A percentile compares a stretch with the other conserved stretches of the same genome.
Evolutionary conservation across 495 filamentous ascomycete genomes (phyloP).

Genomic region (Hypoxylon crocopeplum): DNA sequence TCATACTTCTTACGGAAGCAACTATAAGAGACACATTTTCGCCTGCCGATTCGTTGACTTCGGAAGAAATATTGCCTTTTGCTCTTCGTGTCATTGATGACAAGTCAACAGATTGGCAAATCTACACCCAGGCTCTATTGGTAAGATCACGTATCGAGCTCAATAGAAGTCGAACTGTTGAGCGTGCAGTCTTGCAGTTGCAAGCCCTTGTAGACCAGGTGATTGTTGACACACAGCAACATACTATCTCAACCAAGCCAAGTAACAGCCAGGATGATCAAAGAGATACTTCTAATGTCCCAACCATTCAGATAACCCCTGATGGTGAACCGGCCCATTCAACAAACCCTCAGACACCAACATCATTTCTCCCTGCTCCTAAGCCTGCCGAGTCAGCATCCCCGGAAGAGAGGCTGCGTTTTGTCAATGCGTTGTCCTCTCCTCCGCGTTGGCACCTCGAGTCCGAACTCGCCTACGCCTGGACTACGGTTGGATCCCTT

Average conservation of each 20-base stretch:
- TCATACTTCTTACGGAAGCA: slow-evolving; percentile 82
- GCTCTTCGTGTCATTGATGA: slow-evolving; percentile 87
- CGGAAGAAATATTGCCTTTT: slow-evolving; percentile 91
- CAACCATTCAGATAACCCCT: slow-evolving; percentile 48
- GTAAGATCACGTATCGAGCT: slow-evolving; percentile 89
- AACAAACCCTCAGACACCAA: slow-evolving; percentile 47
- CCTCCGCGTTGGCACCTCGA: slow-evolving; percentile 94
- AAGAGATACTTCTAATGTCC: slow-evolving; percentile 37
- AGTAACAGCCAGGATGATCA: not conserved
- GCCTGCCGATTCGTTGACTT: slow-evolving; percentile 81
- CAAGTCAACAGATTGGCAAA: slow-evolving; percentile 95
- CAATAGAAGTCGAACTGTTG: slow-evolving; percentile 81
- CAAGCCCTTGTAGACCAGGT: slow-evolving; percentile 97
- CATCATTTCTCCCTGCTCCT: slow-evolving; percentile 83
- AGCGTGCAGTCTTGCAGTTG: slow-evolving; percentile 89
- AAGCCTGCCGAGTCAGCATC: slow-evolving; percentile 80
- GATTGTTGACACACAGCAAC: slow-evolving; percentile 78
- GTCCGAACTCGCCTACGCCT: slow-evolving; percentile 87
- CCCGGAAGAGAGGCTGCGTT: slow-evolving; percentile 74
- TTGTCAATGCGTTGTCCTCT: slow-evolving; percentile 81
- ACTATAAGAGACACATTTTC: slow-evolving; percentile 86
- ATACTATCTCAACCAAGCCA: slow-evolving; percentile 38
- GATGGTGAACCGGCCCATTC: slow-evolving; percentile 21
- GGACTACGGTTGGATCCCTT: slow-evolving; percentile 85
- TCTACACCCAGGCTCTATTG: slow-evolving; percentile 91